Evolutionary conservation across 2,329 filamentous ascomycete genomes (phyloP), one percentile per base, ranked within the genome.

Genomic region (Claviceps fusiformis): DNA sequence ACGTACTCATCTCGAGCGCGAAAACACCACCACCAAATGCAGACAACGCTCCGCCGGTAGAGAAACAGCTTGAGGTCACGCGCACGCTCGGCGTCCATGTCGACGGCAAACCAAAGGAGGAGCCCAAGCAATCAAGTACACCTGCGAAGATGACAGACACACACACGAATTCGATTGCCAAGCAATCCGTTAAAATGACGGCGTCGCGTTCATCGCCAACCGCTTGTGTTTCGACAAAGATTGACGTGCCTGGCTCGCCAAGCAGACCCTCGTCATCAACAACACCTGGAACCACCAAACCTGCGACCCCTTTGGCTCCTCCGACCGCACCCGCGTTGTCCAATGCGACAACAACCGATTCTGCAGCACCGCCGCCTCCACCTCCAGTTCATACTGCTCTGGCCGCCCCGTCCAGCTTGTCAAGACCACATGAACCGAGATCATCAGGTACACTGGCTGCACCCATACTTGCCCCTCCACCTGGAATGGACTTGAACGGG

Each of bases 401-500:
- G 50, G 57, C 62, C 39, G 58, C 63, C 15, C 60, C 63, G 3
- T 24, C 60, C 35, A 62, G 59, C 5, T 55, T 64, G 9, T 56
- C 64, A 31, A 62, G 61, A 15, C 59, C 64, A 2, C 47, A 57
- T 24, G 63, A 66, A 31, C 49, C 62, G 4, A 64, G 66, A 48
- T 61, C 68, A 19, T 66, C 61, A 15, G 62, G 63, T n/a, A 66
- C 72, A 27, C 64, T 73, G 5, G 70, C 69, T 13, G 66, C 68
- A 3, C 71, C 71, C 1, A 58, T 68, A 3, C 68, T 73, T 35
- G 70, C 67, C 9, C 67, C 68, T 13, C 71, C 71, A 2, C 61
- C 64, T 29, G 64, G 63, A 10, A 62, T 70, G 52, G 59, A 57
- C 58, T 55, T 61, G 59, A 59, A 62, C 51, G 57, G 59, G 55